phyloP scores from a whole-genome alignment of 139 green algal species.

The Ulvella scutata region DNA sequence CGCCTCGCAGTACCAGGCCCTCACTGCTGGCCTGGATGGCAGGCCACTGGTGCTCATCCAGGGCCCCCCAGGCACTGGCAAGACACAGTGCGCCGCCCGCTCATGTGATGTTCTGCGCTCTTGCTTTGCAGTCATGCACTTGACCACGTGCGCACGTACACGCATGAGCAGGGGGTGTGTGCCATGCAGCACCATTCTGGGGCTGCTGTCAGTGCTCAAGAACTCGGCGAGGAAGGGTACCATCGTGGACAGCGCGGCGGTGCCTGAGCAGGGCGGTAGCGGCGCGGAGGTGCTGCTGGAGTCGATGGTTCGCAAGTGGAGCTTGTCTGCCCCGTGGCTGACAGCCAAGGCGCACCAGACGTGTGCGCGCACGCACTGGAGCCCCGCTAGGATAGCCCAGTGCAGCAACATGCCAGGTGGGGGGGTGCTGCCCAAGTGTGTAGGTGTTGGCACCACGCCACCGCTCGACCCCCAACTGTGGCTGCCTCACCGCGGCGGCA shows the following conservation, averaged over 20 bases:
- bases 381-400: no score
- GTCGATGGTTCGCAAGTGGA: neutral
- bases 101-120: neutral
- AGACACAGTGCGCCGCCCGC: slow-evolving; percentile 46
- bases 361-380: neutral
- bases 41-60: slow-evolving; percentile 70
- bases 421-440: no score
- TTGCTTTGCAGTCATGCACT: neutral
- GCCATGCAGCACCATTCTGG: slow-evolving; percentile 49
- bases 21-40: slow-evolving; percentile 48
- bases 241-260: neutral
- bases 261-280: neutral
- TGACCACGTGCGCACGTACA: neutral
- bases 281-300: neutral
- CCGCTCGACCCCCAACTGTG: no score
- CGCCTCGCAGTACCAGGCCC: slow-evolving; percentile 32
- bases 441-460: no score
- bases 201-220: slow-evolving; percentile 74
- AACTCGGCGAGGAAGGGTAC: slow-evolving; percentile 43
- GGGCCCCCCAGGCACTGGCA: slow-evolving; percentile 67
- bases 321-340: neutral
- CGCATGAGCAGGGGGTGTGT: neutral
- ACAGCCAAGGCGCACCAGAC: neutral
- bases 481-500: no score
- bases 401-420: no score